Percentiles rank a stretch among this genome's conserved stretches.
phyloP scores from a whole-genome alignment of 306 rosid genomes.

The Quercus bicolor region DNA sequence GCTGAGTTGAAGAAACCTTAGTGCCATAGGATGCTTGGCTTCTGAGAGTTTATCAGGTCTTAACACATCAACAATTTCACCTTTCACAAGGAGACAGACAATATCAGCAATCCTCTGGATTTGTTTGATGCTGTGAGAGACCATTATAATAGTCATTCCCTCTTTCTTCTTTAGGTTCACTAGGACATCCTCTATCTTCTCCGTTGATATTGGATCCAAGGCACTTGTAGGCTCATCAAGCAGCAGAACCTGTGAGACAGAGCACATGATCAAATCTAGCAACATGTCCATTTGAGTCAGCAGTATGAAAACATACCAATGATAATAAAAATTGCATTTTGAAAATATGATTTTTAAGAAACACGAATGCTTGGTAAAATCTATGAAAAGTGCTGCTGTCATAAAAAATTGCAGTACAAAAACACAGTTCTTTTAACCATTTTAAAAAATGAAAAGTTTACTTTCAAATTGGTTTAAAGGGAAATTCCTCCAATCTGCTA shows the following conservation, averaged over 20 bases:
- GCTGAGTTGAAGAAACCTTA: slow-evolving; percentile 73
- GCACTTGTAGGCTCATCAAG: slow-evolving; percentile 97
- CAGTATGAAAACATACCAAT: too few species aligned
- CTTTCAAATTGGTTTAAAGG: too few species aligned
- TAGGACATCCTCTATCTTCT: slow-evolving; percentile 73
- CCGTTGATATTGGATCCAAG: slow-evolving; percentile 86
- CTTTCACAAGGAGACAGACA: slow-evolving; percentile 78
- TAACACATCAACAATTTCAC: slow-evolving; percentile 73
- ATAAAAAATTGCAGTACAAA: too few species aligned
- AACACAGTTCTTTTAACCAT: too few species aligned
- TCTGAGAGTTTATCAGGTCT: slow-evolving; percentile 58
- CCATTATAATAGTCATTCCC: slow-evolving; percentile 73
- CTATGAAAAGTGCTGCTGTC: too few species aligned
- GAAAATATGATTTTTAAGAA: too few species aligned
- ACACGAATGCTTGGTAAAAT: too few species aligned
- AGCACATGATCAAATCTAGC: not conserved
- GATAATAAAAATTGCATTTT: too few species aligned
- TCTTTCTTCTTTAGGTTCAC: slow-evolving; percentile 68
- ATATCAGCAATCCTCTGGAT: slow-evolving; percentile 84
- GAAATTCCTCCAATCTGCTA: too few species aligned
- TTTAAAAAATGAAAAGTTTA: too few species aligned
- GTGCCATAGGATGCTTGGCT: slow-evolving; percentile 90
- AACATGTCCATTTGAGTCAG: not conserved
- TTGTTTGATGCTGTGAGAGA: slow-evolving; percentile 88
- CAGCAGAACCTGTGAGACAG: slow-evolving; percentile 55